Evolutionary conservation across 192 early-diverging fungal species (phyloP), one percentile per base, ranked within the genome.

Genomic region (Gamsiella multidivaricata): DNA sequence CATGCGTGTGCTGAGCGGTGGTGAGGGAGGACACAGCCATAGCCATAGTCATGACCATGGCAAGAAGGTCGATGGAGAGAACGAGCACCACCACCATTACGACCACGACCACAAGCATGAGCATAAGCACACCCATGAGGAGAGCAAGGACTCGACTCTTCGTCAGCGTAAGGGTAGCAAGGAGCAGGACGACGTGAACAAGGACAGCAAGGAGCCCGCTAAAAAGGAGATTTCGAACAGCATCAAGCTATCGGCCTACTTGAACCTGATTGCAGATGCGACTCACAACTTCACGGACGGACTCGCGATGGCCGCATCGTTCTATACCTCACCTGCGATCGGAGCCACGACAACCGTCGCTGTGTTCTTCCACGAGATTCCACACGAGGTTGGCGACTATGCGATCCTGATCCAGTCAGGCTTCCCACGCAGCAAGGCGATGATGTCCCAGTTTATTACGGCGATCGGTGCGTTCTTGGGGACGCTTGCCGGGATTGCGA

Each of bases 241-340:
- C 49, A 85, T 91, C 82, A 92, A 89, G 68, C 69, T 91, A 7
- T 89, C 89, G 3, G 93, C 94, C 3, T 93, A 93, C 57, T 65
- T 95, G 53, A 93, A 95, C 65, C 80, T 93, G n/a, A 86, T 95
- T 49, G 94, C 94, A 17, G 91, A 92, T 69, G 88, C 89, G 14
- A 87, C 93, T 12, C 94, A 95, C 85, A 93, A 93, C 75, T 92
- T 94, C 65, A 93, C 94, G 6, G 94, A 95, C 60, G 94, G 94
- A 5, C 80, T 95, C 37, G 90, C 93, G 5, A 91, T 95, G 88
- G 87, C 92, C 0, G 91, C 92, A 1, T 93, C 94, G 23, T 94
- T 95, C 70, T 92, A 92, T 58, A 83, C 91, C 39, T 93, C 91
- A 31, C 92, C 92, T 28, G 88, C 90, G 3, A 87, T 92, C 26